Evolutionary conservation across 164 flowering plant species (phyloP), one percentile per base, ranked within the genome.

Genomic region (Sextonia rubra): DNA sequence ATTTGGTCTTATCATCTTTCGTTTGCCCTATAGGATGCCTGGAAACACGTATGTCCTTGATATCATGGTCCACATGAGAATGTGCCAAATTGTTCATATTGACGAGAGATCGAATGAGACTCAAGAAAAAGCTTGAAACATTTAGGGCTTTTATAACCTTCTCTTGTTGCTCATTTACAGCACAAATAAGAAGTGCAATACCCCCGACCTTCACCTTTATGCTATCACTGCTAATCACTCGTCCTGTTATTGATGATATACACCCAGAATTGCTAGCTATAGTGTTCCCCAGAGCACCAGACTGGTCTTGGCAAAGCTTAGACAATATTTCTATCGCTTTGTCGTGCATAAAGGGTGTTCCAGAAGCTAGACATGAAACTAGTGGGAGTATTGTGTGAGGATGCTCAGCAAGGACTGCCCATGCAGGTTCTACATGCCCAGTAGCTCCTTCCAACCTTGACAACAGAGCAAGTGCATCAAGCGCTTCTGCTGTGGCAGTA

Each of bases 301-400:
- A 81, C 76, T 88, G 98, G 77, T 87, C 92, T 47, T 66, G 84
- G 74, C 97, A 90, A 78, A 95, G 87, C 56, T 87, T 79, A 20
- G 97, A 91, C 78, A 91, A 78, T 75, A 95, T 84, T 78, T 89
- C 97, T 76, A 95, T 91, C 64, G 97, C 91, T 75, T 91, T 95
- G 71, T 91, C 99, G 82, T 91, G 97, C 82, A 93, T 78, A 69
- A 78, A 64, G 7, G 97, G 93, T 66, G 89, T 66, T 62, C 86
- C 88, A 69, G 82, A 86, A 72, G 91, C 83, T 76, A 95, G 83
- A 48, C 91, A 89, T 69, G 85, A 82, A 74, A 95, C 97, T 74
- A 95, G 83, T 22, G 98, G 95, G 49, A 78, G 74, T 72, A 93
- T 85, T 76, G 90, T 84, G 67, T 79, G 69, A 0, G 97, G 97